phyloP scores from a whole-genome alignment of 768 basidiomycete genomes.

The Phanerodontia chrysosporium region DNA sequence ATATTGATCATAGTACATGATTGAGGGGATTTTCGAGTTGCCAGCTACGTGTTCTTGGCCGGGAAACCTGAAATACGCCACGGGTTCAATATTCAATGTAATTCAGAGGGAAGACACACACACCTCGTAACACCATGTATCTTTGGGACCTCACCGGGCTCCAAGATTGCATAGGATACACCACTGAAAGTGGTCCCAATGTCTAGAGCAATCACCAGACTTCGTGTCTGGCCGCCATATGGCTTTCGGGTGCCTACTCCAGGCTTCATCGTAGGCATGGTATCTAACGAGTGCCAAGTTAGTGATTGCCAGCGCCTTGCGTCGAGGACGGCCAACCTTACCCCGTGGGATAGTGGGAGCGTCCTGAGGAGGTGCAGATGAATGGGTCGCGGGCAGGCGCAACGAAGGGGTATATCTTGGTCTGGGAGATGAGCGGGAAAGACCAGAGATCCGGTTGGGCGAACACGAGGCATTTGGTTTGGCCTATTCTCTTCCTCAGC shows the following conservation, averaged over 20 bases:
- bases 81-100: neutral
- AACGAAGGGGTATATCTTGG: neutral
- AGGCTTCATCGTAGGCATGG: conserved; percentile 39
- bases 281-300: conserved; percentile 6
- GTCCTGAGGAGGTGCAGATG: conserved; percentile 6
- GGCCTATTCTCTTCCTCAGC: conserved; percentile 1
- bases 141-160: conserved; percentile 77
- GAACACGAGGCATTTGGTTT: conserved; percentile 13
- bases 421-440: neutral
- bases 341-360: neutral
- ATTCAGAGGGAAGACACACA: conserved; percentile 13
- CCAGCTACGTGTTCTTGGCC: conserved; percentile 85
- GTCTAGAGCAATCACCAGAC: conserved; percentile 75
- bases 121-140: conserved; percentile 79
- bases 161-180: conserved; percentile 78
- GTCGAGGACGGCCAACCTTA: conserved; percentile 7
- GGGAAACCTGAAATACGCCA: conserved; percentile 51
- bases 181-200: conserved; percentile 83
- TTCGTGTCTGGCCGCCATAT: conserved; percentile 57
- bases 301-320: conserved; percentile 8
- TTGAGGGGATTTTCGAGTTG: conserved; percentile 78
- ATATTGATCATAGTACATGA: conserved; percentile 67
- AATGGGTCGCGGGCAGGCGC: neutral
- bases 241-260: conserved; percentile 68
- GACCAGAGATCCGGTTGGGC: conserved; percentile 2